Conservation (phyloP, 2,329 filamentous ascomycete genomes). For the Magnaporthiopsis poae region DNA sequence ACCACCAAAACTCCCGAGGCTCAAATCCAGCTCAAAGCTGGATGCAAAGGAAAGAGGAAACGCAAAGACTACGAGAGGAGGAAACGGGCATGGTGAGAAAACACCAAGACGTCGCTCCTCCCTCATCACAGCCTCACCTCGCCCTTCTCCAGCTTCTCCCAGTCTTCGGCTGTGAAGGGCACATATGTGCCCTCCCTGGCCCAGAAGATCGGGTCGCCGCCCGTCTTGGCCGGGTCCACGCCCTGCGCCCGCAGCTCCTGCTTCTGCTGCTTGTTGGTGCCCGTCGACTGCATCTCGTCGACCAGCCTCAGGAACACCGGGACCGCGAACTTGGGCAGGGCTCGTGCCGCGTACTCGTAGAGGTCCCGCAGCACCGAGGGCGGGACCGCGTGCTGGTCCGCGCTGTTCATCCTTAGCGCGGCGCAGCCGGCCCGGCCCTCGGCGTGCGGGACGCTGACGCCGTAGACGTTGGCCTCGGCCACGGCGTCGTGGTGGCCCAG, state of each 20-base stretch:
- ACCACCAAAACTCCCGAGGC: not conserved
- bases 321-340: conserved; percentile 63
- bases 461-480: conserved; percentile 77
- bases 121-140: conserved; percentile 53
- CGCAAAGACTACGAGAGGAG: not conserved
- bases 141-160: conserved; percentile 57
- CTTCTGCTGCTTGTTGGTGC: conserved; percentile 86
- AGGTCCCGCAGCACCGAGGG: conserved; percentile 43
- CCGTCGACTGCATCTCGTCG: conserved; percentile 56
- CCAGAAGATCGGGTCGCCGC: conserved; percentile 50
- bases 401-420: conserved; percentile 32
- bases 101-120: not conserved
- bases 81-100: not conserved
- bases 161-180: conserved; percentile 56
- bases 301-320: conserved; percentile 69
- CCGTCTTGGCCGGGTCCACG: conserved; percentile 52
- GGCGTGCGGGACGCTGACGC: conserved; percentile 67
- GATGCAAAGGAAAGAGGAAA: not conserved
- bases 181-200: conserved; percentile 57
- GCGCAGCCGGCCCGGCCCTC: conserved; percentile 76
- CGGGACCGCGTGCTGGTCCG: conserved; percentile 8
- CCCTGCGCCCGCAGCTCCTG: conserved; percentile 61
- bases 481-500: conserved; percentile 58
- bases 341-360: conserved; percentile 44
- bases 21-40: not conserved